Conservation (phyloP, 441 rosid species). For the Corymbia calophylla region DNA sequence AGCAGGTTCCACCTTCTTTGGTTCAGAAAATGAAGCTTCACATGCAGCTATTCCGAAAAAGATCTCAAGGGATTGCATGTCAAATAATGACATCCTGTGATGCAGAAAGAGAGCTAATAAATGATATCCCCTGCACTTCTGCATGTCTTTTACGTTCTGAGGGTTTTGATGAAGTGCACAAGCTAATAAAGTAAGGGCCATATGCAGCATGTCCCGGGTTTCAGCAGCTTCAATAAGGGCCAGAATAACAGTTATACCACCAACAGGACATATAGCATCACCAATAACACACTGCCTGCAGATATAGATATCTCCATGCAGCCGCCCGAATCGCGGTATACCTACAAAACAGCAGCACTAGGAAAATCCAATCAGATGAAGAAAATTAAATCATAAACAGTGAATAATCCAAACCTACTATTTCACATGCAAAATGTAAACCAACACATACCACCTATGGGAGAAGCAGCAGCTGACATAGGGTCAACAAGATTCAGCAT, state of each 20-base stretch:
- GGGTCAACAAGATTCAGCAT: conserved; percentile 99
- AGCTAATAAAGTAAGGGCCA: conserved; percentile 92
- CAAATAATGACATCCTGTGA: conserved; percentile 85
- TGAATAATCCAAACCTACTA: not conserved
- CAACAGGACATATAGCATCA: conserved; percentile 86
- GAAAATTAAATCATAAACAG: not conserved
- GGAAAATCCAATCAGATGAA: not conserved
- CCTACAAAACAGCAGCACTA: conserved; percentile 33
- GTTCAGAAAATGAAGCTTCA: conserved; percentile 97
- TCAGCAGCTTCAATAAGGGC: conserved; percentile 98
- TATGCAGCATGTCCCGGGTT: conserved; percentile 96
- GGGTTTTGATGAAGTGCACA: conserved; percentile 96
- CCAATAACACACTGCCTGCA: conserved; percentile 95
- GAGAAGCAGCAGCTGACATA: conserved; percentile 99
- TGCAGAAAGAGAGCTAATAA: conserved; percentile 95
- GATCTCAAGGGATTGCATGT: conserved; percentile 96
- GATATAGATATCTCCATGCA: conserved; percentile 73
- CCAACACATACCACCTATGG: conserved; percentile 81
- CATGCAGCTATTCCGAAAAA: conserved; percentile 99
- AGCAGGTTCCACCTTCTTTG: conserved; percentile 58
- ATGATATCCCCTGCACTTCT: conserved; percentile 97
- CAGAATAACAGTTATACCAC: conserved; percentile 89
- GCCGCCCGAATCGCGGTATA: conserved; percentile 98
- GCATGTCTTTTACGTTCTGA: conserved; percentile 97
- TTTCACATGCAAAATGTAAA: not conserved